Evolutionary conservation across 2,329 filamentous ascomycete species (phyloP), one percentile per base, ranked within the genome.

Genomic region (Tolypocladium endophyticum): DNA sequence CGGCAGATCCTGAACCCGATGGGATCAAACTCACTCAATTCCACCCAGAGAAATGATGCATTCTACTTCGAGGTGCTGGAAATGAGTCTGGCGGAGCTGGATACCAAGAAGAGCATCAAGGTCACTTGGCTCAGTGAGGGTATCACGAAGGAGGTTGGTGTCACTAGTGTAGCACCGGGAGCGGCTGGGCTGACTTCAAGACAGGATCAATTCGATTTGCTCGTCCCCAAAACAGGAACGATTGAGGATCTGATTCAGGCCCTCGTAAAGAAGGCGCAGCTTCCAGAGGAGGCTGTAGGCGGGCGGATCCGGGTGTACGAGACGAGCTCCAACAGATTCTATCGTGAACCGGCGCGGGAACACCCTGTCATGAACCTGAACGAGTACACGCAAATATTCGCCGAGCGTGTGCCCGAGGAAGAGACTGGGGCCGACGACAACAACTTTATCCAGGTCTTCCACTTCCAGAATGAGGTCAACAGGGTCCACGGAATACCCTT

Each of bases 51-150:
- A 59, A 76, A 82, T 25, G 93, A 97, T 73, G 85, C 88, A 0
- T 79, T 99, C 58, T 97, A 87, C 72, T 99, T 92, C 70, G 94
- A 99, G 72, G 85, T 97, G 35, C 77, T 99, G 47, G 94, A 99
- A 63, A 96, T 97, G 79, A 96, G 91, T 68, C 76, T 99, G 55
- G 89, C 90, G 30, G 95, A 99, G 73, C 81, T 96, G 52, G 94
- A 99, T 70, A 94, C 90, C 60, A 94, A 96, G 78, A 97, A 95
- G 78, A 85, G 79, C 60, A 77, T 97, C 63, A 93, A 90, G 72
- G 76, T 99, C 55, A 89, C 81, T 1, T 93, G 89, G 85, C 78
- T 99, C 54, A 89, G 87, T 47, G 94, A 99, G 63, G 94, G 94
- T 52, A 88, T 97, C 63, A 86, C 86, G 14, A 97, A 97, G 77